Evolutionary conservation across 345 rosid species (phyloP).

Genomic region (Jatropha curcas): DNA sequence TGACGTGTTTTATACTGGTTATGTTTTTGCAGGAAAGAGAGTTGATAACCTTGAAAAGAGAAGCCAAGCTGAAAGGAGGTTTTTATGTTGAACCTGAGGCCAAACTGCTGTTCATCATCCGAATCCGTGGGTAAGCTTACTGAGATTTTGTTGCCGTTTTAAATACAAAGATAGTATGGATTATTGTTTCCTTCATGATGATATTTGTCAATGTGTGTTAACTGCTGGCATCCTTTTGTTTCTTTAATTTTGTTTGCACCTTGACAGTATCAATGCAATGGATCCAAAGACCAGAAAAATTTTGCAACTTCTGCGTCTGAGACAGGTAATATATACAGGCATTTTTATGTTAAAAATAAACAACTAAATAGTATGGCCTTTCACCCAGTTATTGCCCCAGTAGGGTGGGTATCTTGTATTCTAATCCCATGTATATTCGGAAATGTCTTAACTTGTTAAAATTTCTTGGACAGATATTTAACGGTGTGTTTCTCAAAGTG

Average conservation of each 20-base stretch:
- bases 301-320: slow-evolving; percentile 81
- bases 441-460: not conserved
- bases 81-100: slow-evolving; percentile 94
- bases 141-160: not conserved
- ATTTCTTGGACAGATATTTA: slow-evolving; percentile 53
- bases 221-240: not conserved
- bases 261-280: slow-evolving; percentile 74
- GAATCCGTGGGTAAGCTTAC: slow-evolving; percentile 43
- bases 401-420: no score
- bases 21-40: slow-evolving; percentile 51
- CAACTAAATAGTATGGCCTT: not conserved
- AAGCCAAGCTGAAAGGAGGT: slow-evolving; percentile 80
- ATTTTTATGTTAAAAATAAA: no score
- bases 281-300: slow-evolving; percentile 81
- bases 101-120: slow-evolving; percentile 72
- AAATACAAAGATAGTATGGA: not conserved
- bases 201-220: not conserved
- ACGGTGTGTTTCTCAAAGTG: slow-evolving; percentile 82
- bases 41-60: slow-evolving; percentile 64
- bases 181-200: not conserved
- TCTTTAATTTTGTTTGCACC: not conserved
- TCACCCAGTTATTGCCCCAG: not conserved
- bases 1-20: not conserved
- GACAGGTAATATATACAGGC: slow-evolving; percentile 54
- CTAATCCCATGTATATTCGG: not conserved